phyloP scores from a whole-genome alignment of 257 asterid species.

The Solanum appendiculatum region DNA sequence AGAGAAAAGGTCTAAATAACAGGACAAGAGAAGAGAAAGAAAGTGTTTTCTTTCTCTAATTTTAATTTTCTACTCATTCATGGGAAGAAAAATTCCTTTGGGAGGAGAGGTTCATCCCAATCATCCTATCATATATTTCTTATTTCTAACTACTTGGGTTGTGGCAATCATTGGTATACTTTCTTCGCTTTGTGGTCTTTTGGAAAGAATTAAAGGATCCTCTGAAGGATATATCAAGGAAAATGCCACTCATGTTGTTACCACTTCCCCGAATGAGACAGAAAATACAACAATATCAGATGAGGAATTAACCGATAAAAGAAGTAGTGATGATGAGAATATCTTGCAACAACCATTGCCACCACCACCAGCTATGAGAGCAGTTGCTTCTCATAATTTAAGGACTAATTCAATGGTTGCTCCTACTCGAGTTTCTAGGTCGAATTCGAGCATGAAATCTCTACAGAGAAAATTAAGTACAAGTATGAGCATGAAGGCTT shows the following conservation, averaged over 20 bases:
- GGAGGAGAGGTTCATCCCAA: constrained; percentile 16
- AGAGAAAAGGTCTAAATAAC: neutral
- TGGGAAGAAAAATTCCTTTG: constrained; percentile 42
- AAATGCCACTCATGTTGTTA: neutral
- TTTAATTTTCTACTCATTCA: constrained; percentile 3
- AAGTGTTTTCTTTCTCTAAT: neutral
- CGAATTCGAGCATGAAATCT: constrained; percentile 14
- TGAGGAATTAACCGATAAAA: neutral
- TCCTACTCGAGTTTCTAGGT: constrained; percentile 2
- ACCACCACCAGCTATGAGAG: constrained; percentile 25
- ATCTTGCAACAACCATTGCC: constrained; percentile 15
- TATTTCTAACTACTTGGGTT: constrained; percentile 17
- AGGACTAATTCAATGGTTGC: neutral
- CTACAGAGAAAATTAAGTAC: constrained; percentile 20
- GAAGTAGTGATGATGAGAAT: neutral
- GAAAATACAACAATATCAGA: neutral
- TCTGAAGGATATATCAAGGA: neutral
- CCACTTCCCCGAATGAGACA: neutral
- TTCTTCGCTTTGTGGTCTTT: constrained; percentile 50
- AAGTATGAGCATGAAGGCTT: constrained; percentile 43
- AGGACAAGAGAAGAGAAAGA: neutral
- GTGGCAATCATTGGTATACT: constrained; percentile 20
- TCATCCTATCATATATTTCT: constrained; percentile 12
- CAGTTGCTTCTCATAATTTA: constrained; percentile 1
- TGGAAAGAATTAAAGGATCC: constrained; percentile 19